Base-by-base conservation (phyloP, 352 stramenopile genomes). In the Thalassiosira exigua region DNA sequence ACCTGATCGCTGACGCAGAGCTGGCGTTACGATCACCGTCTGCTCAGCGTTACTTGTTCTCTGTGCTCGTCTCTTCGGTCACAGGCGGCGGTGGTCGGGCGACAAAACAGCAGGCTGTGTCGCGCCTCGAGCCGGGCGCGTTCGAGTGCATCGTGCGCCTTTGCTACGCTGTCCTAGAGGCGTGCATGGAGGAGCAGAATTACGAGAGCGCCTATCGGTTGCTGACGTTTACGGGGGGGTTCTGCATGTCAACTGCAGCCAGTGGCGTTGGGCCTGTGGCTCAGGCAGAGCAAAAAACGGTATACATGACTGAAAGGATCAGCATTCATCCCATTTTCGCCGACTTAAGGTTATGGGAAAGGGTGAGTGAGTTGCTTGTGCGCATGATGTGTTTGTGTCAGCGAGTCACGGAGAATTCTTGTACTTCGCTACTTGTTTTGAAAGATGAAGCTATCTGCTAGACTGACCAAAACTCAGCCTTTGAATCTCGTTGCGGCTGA, bases 281-380 rank as follows among this genome's bases (percentile, higher is more conserved):
- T 29, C 48, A 58, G 33, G 36, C 75, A 36, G 82, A 85, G 0
- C 71, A 85, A 48, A 75, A 68, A 19, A 79, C 67, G 4, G 78
- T 87, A 29, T 88, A 91, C 24, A 90, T 94, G 85, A 93, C 89
- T 17, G 82, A 83, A 12, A 79, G 75, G 59, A 86, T 94, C 44
- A 86, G 77, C 33, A 69, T 83, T 21, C 89, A 94, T 61, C 86
- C 85, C 7, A 90, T 94, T 50, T 94, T 90, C 82, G 83, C 81
- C 39, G 82, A 93, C 62, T 62, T 93, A 21, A 57, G 75, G 5
- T 62, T 94, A 11, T 94, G 89, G 89, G 81, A 91, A 54, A 72
- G 68, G 67, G 86, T 92, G 0, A 44, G 36, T 14, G n/a, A n/a
- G n/a, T n/a, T n/a, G n/a, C n/a, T n/a, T n/a, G n/a, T n/a, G n/a